Evolutionary conservation across 2,329 filamentous ascomycete species (phyloP), one percentile per base, ranked within the genome.

Genomic region (Karstenula rhodostoma): DNA sequence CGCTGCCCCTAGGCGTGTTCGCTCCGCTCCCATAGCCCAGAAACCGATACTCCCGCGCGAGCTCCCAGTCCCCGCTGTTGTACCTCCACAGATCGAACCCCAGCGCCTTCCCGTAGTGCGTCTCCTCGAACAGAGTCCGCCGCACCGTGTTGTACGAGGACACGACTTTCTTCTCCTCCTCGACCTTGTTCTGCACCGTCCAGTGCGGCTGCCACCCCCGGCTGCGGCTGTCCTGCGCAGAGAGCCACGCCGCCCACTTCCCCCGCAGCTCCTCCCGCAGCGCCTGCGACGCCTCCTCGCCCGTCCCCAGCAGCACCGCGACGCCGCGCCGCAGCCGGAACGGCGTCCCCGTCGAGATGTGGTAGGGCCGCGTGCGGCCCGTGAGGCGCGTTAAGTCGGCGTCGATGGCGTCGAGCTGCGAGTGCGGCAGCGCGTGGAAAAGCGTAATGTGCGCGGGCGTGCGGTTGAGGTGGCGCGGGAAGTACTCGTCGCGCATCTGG

Each of bases 151-250:
- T 69, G 55, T 79, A 76, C n/a, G 79, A 76, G 19, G 69, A 66
- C 23, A 70, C 59, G 0, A 81, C 77, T 47, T 73, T 74, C 15
- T 67, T 63, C 56, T 78, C 74, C n/a, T 80, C 77, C 42, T 79
- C 75, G 3, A 80, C 79, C 62, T 82, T 82, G 58, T 82, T 82
- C 80, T 81, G 81, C 17, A 82, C 73, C 12, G 80, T 82, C 72
- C 80, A 82, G 55, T 82, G 81, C 9, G 78, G 73, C 7, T 70
- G 71, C 66, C 77, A 78, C 0, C 73, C 75, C 3, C 74, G 74
- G n/a, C 68, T 69, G 2, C 73, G 74, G 13, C 69, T 69, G 63
- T 83, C 81, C 66, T 82, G 80, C 59, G 78, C 73, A 42, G 79
- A 81, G 13, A 83, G 63, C 25, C 76, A 80, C 3, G 69, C 58